A percentile compares a stretch with the other conserved stretches of the same genome.
These are phyloP conservation scores for Kondoa subrosea DNA, from an alignment of 768 basidiomycete genomes.

Conservation along the genomic window DNA sequence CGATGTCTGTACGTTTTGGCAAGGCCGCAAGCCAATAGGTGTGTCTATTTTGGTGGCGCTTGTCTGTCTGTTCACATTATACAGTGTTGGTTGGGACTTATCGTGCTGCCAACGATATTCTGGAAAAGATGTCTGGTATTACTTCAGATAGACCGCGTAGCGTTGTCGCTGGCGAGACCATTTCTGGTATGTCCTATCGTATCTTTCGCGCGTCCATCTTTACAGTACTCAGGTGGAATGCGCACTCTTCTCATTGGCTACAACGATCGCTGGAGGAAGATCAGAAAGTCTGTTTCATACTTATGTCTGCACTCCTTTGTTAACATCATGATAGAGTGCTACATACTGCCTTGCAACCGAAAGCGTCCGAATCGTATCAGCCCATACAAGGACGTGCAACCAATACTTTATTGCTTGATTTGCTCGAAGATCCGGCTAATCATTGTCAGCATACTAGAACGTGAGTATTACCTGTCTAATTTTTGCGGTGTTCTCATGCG, in stretches of 20 bases:
- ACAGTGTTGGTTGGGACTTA: not conserved
- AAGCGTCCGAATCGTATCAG: conserved; percentile 9
- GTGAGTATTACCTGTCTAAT: conserved; percentile 1
- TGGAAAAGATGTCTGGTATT: not conserved
- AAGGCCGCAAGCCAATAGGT: not conserved
- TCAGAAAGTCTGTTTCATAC: not conserved
- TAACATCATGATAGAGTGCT: conserved; percentile 11
- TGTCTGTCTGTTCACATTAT: not conserved
- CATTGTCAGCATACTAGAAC: conserved; percentile 10
- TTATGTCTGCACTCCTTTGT: not conserved
- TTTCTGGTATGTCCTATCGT: not conserved
- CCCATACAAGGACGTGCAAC: conserved; percentile 15
- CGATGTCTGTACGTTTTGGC: not conserved
- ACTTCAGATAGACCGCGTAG: not conserved
- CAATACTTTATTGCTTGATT: conserved; percentile 5
- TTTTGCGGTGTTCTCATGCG: too few species aligned
- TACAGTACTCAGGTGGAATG: conserved; percentile 10
- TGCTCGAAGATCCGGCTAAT: conserved; percentile 10
- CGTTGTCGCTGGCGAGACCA: not conserved
- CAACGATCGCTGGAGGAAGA: conserved; percentile 14
- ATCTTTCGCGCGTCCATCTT: too few species aligned
- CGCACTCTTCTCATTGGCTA: conserved; percentile 17
- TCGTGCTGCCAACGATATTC: not conserved
- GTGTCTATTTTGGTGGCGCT: not conserved
- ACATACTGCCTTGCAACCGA: conserved; percentile 13